Conservation (phyloP, 2,329 filamentous ascomycete species). For the Hortaea werneckii region DNA sequence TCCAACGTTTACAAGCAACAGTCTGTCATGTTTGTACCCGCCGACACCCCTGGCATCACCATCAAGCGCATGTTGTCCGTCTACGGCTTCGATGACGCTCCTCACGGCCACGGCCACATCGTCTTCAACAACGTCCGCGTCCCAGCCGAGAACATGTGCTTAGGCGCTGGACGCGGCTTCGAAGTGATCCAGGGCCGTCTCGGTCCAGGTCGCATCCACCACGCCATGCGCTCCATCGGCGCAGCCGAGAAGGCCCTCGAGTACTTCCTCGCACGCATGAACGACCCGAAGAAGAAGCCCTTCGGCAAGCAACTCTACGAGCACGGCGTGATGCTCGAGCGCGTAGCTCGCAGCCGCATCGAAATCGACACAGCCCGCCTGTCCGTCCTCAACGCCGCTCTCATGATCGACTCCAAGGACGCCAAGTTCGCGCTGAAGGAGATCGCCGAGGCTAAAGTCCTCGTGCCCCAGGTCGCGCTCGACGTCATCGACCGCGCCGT, state of each 20-base stretch:
- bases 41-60: slow-evolving; percentile 72
- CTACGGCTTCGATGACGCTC: slow-evolving; percentile 96
- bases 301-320: slow-evolving; percentile 81
- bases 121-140: slow-evolving; percentile 84
- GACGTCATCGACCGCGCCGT: slow-evolving; percentile 89
- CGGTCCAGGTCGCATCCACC: slow-evolving; percentile 91
- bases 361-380: slow-evolving; percentile 90
- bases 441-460: slow-evolving; percentile 90
- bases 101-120: slow-evolving; percentile 92
- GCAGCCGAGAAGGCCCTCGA: slow-evolving; percentile 84
- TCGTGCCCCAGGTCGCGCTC: slow-evolving; percentile 72
- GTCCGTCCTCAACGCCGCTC: slow-evolving; percentile 84
- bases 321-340: slow-evolving; percentile 91
- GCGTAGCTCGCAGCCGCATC: slow-evolving; percentile 82
- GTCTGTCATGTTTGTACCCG: slow-evolving; percentile 82
- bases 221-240: slow-evolving; percentile 92
- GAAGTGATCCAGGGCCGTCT: slow-evolving; percentile 97
- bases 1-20: slow-evolving; percentile 77
- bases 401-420: slow-evolving; percentile 82
- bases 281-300: slow-evolving; percentile 80
- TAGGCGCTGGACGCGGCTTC: slow-evolving; percentile 88
- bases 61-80: slow-evolving; percentile 88
- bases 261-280: slow-evolving; percentile 89
- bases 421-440: slow-evolving; percentile 85
- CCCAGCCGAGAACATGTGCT: slow-evolving; percentile 70